Evolutionary conservation across 2,329 filamentous ascomycete genomes (phyloP), one percentile per base, ranked within the genome.

Genomic region (Curvularia eragrostidis): DNA sequence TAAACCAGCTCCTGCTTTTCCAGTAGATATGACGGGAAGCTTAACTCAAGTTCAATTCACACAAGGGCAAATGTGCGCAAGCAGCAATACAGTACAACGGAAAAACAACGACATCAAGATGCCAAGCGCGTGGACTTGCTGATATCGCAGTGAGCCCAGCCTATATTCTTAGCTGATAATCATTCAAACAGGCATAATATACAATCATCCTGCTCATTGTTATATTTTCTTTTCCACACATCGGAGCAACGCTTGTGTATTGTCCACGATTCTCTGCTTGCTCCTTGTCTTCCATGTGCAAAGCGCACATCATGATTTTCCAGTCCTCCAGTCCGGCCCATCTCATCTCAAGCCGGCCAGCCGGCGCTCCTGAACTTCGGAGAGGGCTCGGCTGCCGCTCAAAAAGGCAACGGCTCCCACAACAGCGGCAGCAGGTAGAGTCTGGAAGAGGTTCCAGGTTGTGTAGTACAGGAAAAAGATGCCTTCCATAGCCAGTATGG

Each of bases 391-490:
- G 74, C 89, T 93, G 55, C 95, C 95, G 75, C 91, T 97, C 62
- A 98, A 78, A 74, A 96, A 91, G 10, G 91, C 87, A 53, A 93
- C 85, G 24, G 85, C 78, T 15, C 88, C 87, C 28, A 95, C 85
- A 42, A 88, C 79, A 32, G 83, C 83, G 52, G 89, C 87, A 24
- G 87, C 88, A 4, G 93, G 93, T 48, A 99, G 82, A 13, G 87
- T 87, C 81, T 97, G 89, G 84, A 98, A 97, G 44, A 99, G 83
- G 72, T 89, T 97, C 93, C 94, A 97, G 72, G 81, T 87, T 52
- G 86, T 89, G 80, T 98, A 98, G 84, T 99, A 99, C 65, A 97
- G 80, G 82, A 95, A 94, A 80, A 99, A 97, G 55, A 97, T 88
- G 15, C 86, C 90, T 78, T 99, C 95, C 82, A 99, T 91, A 21